These are phyloP conservation scores for Cercospora nicotianae DNA, from an alignment of 2,329 filamentous ascomycete species.

Conservation along the genomic window DNA sequence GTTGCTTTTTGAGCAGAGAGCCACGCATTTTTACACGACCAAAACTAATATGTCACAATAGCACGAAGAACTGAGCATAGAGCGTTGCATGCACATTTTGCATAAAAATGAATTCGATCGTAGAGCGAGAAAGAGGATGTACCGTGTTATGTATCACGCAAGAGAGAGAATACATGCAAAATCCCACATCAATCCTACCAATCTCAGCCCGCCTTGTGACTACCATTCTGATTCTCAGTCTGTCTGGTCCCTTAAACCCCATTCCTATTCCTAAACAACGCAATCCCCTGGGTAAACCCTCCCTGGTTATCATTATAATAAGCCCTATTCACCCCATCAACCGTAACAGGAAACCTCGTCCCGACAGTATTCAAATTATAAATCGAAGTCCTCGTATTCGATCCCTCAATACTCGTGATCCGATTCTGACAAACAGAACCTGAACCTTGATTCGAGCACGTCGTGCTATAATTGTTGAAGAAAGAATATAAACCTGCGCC, in stretches of 20 bases:
- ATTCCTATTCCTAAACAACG: conserved; percentile 38
- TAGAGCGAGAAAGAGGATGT: not conserved
- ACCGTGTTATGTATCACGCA: not conserved
- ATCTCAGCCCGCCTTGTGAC: not conserved
- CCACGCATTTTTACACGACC: not conserved
- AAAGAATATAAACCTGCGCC: conserved; percentile 68
- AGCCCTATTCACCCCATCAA: conserved; percentile 47
- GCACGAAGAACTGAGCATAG: not conserved
- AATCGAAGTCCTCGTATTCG: conserved; percentile 41
- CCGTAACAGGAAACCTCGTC: conserved; percentile 48
- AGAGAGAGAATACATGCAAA: not conserved
- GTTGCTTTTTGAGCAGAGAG: not conserved
- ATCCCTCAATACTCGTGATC: conserved; percentile 52
- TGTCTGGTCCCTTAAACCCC: not conserved
- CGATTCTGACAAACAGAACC: conserved; percentile 49
- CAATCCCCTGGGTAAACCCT: conserved; percentile 47
- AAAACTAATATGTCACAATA: not conserved
- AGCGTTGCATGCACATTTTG: not conserved
- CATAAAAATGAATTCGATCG: not conserved
- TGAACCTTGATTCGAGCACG: conserved; percentile 43
- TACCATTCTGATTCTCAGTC: not conserved
- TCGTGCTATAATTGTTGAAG: conserved; percentile 61
- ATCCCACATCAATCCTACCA: not conserved
- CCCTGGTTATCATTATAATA: conserved; percentile 50
- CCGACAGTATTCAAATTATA: conserved; percentile 45